Conservation (phyloP, 768 basidiomycete genomes). For the Boletellus sp. region DNA sequence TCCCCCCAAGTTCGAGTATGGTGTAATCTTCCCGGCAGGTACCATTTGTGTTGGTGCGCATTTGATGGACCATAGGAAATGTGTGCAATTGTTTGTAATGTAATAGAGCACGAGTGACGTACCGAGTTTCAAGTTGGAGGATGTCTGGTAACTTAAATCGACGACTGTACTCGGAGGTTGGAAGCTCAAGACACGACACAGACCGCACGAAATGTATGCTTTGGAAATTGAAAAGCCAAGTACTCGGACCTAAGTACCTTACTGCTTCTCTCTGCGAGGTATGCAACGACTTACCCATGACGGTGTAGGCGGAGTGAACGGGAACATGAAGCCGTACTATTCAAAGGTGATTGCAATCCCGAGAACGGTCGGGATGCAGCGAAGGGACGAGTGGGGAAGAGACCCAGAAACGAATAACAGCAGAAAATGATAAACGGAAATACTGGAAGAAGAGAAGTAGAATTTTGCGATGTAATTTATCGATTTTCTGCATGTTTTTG, state of each 20-base stretch:
- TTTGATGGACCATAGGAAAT: constrained; percentile 35
- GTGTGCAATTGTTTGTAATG: constrained; percentile 5
- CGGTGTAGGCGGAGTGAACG: constrained; percentile 19
- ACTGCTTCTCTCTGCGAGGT: constrained; percentile 10
- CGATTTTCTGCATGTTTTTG: constrained; percentile 37
- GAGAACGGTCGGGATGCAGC: constrained; percentile 1
- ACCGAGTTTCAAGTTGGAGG: neutral
- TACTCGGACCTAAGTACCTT: constrained; percentile 21
- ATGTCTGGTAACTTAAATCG: too few species aligned
- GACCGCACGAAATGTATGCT: neutral
- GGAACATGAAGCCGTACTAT: constrained; percentile 23
- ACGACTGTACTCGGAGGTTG: neutral
- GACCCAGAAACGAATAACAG: constrained; percentile 17
- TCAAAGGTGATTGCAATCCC: constrained; percentile 22
- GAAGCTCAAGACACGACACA: neutral
- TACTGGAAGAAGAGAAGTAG: constrained; percentile 31
- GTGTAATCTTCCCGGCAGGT: constrained; percentile 43
- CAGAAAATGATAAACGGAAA: constrained; percentile 25
- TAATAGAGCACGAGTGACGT: constrained; percentile 2
- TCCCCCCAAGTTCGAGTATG: neutral
- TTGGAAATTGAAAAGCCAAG: constrained; percentile 5
- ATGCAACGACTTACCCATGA: constrained; percentile 48
- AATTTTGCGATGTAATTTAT: constrained; percentile 45
- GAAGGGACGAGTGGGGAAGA: neutral
- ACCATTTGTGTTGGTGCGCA: constrained; percentile 75